Evolutionary conservation across 2,329 filamentous ascomycete species (phyloP).

Genomic region (Exophiala alcalophila): DNA sequence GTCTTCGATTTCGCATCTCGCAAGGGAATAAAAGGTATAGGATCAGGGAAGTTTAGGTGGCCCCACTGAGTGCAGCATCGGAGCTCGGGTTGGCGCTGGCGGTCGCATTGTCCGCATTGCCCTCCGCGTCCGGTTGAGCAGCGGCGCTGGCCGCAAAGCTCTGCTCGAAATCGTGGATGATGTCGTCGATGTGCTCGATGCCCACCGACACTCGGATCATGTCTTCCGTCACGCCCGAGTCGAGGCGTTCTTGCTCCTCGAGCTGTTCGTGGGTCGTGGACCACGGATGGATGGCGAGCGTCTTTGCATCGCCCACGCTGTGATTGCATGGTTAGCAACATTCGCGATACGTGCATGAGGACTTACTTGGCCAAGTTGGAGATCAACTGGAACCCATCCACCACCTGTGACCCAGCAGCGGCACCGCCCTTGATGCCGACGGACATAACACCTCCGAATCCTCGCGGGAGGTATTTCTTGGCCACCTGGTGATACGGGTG

Average conservation of each 20-base stretch:
- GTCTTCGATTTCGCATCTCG: slow-evolving; percentile 9
- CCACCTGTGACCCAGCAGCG: slow-evolving; percentile 77
- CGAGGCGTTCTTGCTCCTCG: slow-evolving; percentile 69
- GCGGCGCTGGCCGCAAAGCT: slow-evolving; percentile 60
- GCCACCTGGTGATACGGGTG: slow-evolving; percentile 77
- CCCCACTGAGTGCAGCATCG: slow-evolving; percentile 30
- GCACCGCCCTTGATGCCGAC: slow-evolving; percentile 91
- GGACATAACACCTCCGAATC: slow-evolving; percentile 85
- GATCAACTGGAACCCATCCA: slow-evolving; percentile 92
- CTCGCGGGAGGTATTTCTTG: slow-evolving; percentile 80
- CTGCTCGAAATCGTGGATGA: slow-evolving; percentile 86
- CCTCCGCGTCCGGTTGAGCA: slow-evolving; percentile 21
- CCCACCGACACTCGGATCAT: slow-evolving; percentile 89
- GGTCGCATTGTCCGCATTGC: slow-evolving; percentile 23
- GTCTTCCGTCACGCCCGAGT: slow-evolving; percentile 75
- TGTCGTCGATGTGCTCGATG: slow-evolving; percentile 90
- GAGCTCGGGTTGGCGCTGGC: slow-evolving; percentile 15
- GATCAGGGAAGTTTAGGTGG: slow-evolving; percentile 24
- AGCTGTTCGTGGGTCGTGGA: slow-evolving; percentile 87
- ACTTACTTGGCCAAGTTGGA: slow-evolving; percentile 84
- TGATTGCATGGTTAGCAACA: neutral
- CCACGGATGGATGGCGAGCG: slow-evolving; percentile 85
- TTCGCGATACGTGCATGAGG: slow-evolving; percentile 50
- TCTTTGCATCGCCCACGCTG: slow-evolving; percentile 83
- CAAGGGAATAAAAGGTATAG: slow-evolving; percentile 4